Evolutionary conservation across 2,329 filamentous ascomycete species (phyloP).

Genomic region (Botrytis porri): DNA sequence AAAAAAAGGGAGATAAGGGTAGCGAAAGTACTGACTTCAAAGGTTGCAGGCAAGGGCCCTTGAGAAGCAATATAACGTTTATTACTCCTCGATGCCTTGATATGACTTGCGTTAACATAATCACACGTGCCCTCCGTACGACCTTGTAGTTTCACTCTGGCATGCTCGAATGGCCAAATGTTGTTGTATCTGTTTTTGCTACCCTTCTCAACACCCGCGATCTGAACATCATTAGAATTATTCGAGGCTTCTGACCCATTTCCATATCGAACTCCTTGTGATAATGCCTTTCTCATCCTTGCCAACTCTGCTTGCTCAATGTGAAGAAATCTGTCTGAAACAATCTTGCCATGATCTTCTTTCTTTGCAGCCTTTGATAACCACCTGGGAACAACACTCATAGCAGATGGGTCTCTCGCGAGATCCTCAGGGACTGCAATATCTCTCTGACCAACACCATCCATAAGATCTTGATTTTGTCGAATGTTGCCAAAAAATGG

Average conservation of each 20-base stretch:
- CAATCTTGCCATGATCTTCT: constrained; percentile 70
- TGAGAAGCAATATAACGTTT: constrained; percentile 96
- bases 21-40: constrained; percentile 59
- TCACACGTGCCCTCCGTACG: constrained; percentile 71
- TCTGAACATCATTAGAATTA: constrained; percentile 52
- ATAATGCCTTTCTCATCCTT: constrained; percentile 84
- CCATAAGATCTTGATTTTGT: constrained; percentile 92
- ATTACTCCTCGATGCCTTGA: constrained; percentile 76
- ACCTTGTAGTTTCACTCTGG: constrained; percentile 74
- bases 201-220: constrained; percentile 92
- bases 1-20: constrained; percentile 11
- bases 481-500: constrained; percentile 96
- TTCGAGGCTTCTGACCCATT: constrained; percentile 37
- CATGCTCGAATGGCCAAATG: constrained; percentile 93
- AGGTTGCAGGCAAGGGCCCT: constrained; percentile 87
- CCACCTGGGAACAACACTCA: constrained; percentile 67
- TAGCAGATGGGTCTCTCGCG: constrained; percentile 41
- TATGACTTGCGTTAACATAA: constrained; percentile 91
- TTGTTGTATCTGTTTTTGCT: constrained; percentile 97
- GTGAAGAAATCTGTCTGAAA: constrained; percentile 77
- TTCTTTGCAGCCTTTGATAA: constrained; percentile 64
- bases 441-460: constrained; percentile 81
- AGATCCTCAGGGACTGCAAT: constrained; percentile 56
- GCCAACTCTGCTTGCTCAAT: constrained; percentile 85
- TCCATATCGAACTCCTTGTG: constrained; percentile 56